These are phyloP conservation scores for Magnolia sinica DNA, from an alignment of 164 flowering plant species.

Conservation along the genomic window DNA sequence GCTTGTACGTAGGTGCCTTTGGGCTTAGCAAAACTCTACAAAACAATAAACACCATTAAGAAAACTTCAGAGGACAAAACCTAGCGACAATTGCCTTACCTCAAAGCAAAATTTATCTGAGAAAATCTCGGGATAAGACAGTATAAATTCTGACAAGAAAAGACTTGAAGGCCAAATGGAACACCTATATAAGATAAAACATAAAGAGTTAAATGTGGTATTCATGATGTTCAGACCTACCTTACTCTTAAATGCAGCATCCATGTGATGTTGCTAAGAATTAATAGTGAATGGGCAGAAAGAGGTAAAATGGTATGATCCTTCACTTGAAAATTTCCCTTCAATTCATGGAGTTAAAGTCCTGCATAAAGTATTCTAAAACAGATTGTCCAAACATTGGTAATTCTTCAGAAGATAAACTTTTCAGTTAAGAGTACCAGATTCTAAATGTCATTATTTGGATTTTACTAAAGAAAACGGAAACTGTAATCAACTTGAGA, in stretches of 20 bases:
- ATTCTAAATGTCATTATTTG: not conserved
- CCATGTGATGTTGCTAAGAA: not conserved
- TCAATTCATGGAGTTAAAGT: not conserved
- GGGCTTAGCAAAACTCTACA: too few relatives aligned
- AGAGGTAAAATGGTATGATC: not conserved
- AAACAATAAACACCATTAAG: too few relatives aligned
- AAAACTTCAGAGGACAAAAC: too few relatives aligned
- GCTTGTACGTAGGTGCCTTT: too few relatives aligned
- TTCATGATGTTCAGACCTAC: not conserved
- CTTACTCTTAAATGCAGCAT: not conserved
- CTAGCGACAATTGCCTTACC: conserved; percentile 38
- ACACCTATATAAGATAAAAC: conserved; percentile 50
- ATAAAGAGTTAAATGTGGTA: not conserved
- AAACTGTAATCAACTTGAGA: not conserved
- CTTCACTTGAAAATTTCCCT: not conserved
- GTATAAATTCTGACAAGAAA: conserved; percentile 81
- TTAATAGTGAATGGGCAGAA: not conserved
- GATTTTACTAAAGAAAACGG: not conserved
- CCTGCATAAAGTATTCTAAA: not conserved
- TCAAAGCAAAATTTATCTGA: conserved; percentile 69
- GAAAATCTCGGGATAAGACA: conserved; percentile 71
- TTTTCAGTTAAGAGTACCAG: not conserved
- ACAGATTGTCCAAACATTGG: not conserved
- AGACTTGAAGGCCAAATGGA: conserved; percentile 96
- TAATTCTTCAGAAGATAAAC: not conserved